These are phyloP conservation scores for Paecilomyces niveus DNA, from an alignment of 2,329 filamentous ascomycete species.

Conservation along the genomic window DNA sequence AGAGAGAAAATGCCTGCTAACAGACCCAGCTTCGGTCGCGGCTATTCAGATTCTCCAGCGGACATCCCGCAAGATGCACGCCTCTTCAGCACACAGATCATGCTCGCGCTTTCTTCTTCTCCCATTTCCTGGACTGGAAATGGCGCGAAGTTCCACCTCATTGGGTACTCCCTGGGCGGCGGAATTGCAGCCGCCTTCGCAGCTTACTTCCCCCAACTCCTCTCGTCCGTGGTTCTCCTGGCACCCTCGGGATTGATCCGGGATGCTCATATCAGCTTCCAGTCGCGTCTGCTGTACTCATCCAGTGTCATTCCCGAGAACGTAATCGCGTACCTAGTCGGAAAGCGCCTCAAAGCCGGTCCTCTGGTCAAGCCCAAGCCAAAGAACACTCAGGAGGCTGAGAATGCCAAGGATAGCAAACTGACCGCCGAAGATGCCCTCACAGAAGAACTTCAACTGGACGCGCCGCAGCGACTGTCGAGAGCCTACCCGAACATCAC, in stretches of 20 bases:
- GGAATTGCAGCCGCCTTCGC: slow-evolving; percentile 65
- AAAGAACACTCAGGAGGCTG: slow-evolving; percentile 10
- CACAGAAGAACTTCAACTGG: slow-evolving; percentile 29
- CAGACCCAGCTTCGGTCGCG: slow-evolving; percentile 50
- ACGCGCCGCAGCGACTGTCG: slow-evolving; percentile 41
- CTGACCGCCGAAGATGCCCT: slow-evolving; percentile 35
- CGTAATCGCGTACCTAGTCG: slow-evolving; percentile 47
- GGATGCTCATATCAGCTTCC: slow-evolving; percentile 53
- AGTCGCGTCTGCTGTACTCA: slow-evolving; percentile 57
- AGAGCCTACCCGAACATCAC: slow-evolving; percentile 46
- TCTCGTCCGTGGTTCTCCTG: slow-evolving; percentile 66
- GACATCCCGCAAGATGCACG: slow-evolving; percentile 65
- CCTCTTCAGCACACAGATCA: slow-evolving; percentile 66
- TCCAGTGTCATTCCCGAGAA: slow-evolving; percentile 53
- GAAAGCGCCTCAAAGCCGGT: slow-evolving; percentile 42
- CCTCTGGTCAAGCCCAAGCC: slow-evolving; percentile 26
- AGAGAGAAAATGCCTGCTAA: neutral
- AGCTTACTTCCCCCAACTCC: slow-evolving; percentile 59
- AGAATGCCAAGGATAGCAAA: slow-evolving; percentile 23
- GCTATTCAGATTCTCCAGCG: slow-evolving; percentile 64
- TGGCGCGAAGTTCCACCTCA: slow-evolving; percentile 54
- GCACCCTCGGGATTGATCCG: slow-evolving; percentile 73
- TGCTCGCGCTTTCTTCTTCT: slow-evolving; percentile 64
- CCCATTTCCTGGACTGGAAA: slow-evolving; percentile 57
- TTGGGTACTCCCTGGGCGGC: slow-evolving; percentile 77